phyloP scores from a whole-genome alignment of 129 eudicot species.

The Oenanthe sinensis region DNA sequence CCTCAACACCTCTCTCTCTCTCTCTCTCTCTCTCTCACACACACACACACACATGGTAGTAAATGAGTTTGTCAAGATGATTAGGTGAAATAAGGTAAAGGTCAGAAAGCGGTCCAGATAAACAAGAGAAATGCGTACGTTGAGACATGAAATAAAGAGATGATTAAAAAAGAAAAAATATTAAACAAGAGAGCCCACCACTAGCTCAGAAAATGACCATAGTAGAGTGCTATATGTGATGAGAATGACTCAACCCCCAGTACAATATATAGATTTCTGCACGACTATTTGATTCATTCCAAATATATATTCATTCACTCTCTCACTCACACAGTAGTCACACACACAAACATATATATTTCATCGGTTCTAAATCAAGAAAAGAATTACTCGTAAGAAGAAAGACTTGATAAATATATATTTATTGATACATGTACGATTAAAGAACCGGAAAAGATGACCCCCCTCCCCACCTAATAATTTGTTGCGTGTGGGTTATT shows the following conservation, averaged over 20 bases:
- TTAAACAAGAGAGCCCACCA: not conserved
- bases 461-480: too few species aligned
- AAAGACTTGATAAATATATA: not conserved
- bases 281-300: not conserved
- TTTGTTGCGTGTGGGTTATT: conserved; percentile 2
- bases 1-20: not conserved
- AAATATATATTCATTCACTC: not conserved
- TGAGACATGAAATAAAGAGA: not conserved
- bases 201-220: not conserved
- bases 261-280: too few species aligned
- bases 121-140: not conserved
- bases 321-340: too few species aligned
- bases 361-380: not conserved
- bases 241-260: too few species aligned
- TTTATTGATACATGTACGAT: not conserved
- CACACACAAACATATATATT: too few species aligned
- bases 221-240: not conserved
- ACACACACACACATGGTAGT: too few species aligned
- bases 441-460: not conserved
- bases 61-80: not conserved
- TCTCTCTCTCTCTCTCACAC: not conserved
- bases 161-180: not conserved
- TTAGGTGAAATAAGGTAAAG: not conserved
- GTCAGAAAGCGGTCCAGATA: not conserved
- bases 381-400: not conserved